phyloP scores from a whole-genome alignment of 306 rosid genomes.

The Nissolia schottii region DNA sequence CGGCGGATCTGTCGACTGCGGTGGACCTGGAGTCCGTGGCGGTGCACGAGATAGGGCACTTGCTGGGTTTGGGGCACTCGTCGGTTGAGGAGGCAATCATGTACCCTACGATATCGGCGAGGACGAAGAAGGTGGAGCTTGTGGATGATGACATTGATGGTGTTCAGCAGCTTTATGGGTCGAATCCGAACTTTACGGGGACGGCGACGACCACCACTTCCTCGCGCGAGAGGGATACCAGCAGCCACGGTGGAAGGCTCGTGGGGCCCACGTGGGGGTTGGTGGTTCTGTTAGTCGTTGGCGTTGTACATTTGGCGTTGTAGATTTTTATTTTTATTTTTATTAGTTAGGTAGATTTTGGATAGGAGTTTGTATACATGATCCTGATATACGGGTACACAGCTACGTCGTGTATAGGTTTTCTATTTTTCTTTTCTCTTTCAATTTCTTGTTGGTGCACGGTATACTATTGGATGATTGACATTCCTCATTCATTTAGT shows the following conservation, averaged over 20 bases:
- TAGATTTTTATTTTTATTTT: not conserved
- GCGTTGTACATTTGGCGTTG: slow-evolving; percentile 18
- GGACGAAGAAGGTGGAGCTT: slow-evolving; percentile 61
- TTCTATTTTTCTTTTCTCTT: not conserved
- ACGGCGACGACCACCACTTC: slow-evolving; percentile 22
- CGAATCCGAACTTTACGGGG: slow-evolving; percentile 49
- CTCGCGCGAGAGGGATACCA: slow-evolving; percentile 39
- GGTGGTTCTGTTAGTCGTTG: slow-evolving; percentile 11
- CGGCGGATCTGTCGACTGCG: slow-evolving; percentile 39
- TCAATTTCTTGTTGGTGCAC: too few relatives aligned
- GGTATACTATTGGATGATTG: not conserved
- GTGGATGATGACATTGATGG: slow-evolving; percentile 59
- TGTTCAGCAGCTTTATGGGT: slow-evolving; percentile 63
- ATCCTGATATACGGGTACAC: not conserved
- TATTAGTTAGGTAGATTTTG: not conserved
- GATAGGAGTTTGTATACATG: not conserved
- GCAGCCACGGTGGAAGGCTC: slow-evolving; percentile 35
- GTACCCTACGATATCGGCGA: slow-evolving; percentile 69
- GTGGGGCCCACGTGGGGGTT: slow-evolving; percentile 20
- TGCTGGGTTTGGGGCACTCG: slow-evolving; percentile 79
- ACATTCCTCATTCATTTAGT: not conserved
- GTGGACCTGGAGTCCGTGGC: slow-evolving; percentile 82
- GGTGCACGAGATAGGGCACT: slow-evolving; percentile 88
- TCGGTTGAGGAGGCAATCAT: slow-evolving; percentile 71
- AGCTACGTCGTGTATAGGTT: not conserved